Conservation (phyloP, 192 early-diverging fungal species). For the Rhizophagus sp. region DNA sequence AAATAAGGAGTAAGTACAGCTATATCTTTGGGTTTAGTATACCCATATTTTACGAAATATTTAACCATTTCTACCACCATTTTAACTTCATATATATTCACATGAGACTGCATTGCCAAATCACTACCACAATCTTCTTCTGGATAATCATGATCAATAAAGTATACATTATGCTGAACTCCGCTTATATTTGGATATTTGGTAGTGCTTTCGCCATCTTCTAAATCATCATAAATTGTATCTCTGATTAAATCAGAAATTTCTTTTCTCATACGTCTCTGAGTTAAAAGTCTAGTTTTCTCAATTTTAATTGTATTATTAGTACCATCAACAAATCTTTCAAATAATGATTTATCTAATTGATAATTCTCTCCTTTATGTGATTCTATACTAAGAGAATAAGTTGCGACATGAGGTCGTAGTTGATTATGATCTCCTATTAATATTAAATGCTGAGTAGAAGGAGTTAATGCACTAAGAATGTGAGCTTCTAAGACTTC, state of each 20-base stretch:
- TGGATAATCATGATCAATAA: constrained; percentile 39
- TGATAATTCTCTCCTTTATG: constrained; percentile 29
- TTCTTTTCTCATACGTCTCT: too few species aligned
- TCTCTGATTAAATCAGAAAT: too few species aligned
- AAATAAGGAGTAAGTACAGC: constrained; percentile 37
- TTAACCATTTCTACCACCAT: constrained; percentile 35
- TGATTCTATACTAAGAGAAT: constrained; percentile 38
- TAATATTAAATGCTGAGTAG: constrained; percentile 56
- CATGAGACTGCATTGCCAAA: constrained; percentile 46
- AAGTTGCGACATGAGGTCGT: not conserved
- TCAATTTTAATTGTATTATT: too few species aligned
- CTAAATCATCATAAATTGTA: not conserved
- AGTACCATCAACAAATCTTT: not conserved
- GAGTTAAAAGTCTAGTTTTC: too few species aligned
- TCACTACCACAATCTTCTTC: constrained; percentile 40
- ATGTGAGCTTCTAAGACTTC: constrained; percentile 62
- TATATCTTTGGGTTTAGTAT: constrained; percentile 47
- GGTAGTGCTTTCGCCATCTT: constrained; percentile 39
- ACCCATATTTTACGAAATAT: constrained; percentile 54
- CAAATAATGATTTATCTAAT: too few species aligned
- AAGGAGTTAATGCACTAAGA: constrained; percentile 22
- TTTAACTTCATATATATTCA: constrained; percentile 49
- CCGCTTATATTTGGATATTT: constrained; percentile 43
- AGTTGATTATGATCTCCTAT: constrained; percentile 44
- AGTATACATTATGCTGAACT: constrained; percentile 27